Percentiles rank a stretch among this genome's conserved stretches.
These are phyloP conservation scores for Colletotrichum abscissum DNA, from an alignment of 2,329 filamentous ascomycete genomes.

Conservation along the genomic window DNA sequence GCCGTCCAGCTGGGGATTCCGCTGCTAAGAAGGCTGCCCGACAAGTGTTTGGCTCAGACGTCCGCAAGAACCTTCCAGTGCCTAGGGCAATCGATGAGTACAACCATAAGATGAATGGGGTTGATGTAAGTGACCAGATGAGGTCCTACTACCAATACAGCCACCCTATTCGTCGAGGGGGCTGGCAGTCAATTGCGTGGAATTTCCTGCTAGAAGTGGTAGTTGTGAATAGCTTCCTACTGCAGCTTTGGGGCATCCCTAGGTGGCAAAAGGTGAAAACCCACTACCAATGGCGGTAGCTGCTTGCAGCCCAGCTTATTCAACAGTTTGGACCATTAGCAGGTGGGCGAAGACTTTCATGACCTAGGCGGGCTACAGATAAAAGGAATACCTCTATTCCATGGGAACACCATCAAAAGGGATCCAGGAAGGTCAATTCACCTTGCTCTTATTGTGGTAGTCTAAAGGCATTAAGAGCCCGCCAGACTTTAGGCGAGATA, in stretches of 20 bases:
- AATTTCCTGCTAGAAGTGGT: slow-evolving; percentile 5
- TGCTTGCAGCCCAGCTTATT: background rate
- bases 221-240: slow-evolving; percentile 10
- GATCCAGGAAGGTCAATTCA: background rate
- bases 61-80: background rate
- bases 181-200: background rate
- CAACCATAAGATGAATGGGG: background rate
- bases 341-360: background rate
- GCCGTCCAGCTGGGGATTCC: background rate
- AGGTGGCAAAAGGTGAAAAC: background rate
- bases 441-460: background rate
- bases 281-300: background rate
- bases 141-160: background rate
- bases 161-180: background rate
- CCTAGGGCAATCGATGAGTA: background rate
- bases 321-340: background rate
- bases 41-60: background rate
- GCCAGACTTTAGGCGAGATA: too few relatives aligned
- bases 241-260: background rate
- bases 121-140: background rate
- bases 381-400: background rate
- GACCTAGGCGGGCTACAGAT: background rate
- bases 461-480: too few relatives aligned
- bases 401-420: background rate
- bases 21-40: background rate